phyloP scores from a whole-genome alignment of 495 filamentous ascomycete species.

The Tuber umbilicatum region DNA sequence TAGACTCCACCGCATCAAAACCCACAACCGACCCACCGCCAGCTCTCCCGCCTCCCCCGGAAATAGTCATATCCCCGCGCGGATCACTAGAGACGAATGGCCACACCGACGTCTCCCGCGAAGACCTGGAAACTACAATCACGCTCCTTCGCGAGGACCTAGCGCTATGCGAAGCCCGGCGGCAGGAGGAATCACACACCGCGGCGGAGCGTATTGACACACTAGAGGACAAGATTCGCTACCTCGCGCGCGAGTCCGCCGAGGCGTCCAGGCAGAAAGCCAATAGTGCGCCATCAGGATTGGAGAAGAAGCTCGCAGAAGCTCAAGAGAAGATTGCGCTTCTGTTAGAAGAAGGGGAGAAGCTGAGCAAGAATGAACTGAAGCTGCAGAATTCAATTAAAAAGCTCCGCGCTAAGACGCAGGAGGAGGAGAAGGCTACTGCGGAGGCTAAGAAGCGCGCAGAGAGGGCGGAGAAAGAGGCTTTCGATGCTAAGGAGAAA shows the following conservation, averaged over 20 bases:
- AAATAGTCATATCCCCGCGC: slow-evolving; percentile 42
- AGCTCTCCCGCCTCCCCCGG: slow-evolving; percentile 28
- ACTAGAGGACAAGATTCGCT: slow-evolving; percentile 80
- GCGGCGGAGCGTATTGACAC: slow-evolving; percentile 82
- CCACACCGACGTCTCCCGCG: slow-evolving; percentile 11
- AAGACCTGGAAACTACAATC: slow-evolving; percentile 40
- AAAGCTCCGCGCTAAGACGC: slow-evolving; percentile 60
- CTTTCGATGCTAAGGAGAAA: slow-evolving; percentile 53
- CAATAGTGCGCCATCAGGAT: slow-evolving; percentile 53
- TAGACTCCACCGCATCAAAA: slow-evolving; percentile 6
- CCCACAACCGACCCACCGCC: slow-evolving; percentile 9
- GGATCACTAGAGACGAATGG: slow-evolving; percentile 13
- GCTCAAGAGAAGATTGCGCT: slow-evolving; percentile 85
- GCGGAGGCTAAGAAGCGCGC: slow-evolving; percentile 55
- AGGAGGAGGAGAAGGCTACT: slow-evolving; percentile 58
- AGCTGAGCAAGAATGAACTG: slow-evolving; percentile 75
- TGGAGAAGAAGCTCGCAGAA: slow-evolving; percentile 72
- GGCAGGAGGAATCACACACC: slow-evolving; percentile 46
- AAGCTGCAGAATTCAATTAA: slow-evolving; percentile 76
- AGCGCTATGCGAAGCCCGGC: slow-evolving; percentile 45
- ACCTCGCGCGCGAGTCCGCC: slow-evolving; percentile 70
- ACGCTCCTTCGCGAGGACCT: slow-evolving; percentile 26
- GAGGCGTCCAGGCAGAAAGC: slow-evolving; percentile 63
- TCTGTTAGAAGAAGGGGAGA: slow-evolving; percentile 87
- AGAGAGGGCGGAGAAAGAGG: slow-evolving; percentile 62